Conservation (phyloP, 352 stramenopile genomes). For the Lagenidium giganteum region DNA sequence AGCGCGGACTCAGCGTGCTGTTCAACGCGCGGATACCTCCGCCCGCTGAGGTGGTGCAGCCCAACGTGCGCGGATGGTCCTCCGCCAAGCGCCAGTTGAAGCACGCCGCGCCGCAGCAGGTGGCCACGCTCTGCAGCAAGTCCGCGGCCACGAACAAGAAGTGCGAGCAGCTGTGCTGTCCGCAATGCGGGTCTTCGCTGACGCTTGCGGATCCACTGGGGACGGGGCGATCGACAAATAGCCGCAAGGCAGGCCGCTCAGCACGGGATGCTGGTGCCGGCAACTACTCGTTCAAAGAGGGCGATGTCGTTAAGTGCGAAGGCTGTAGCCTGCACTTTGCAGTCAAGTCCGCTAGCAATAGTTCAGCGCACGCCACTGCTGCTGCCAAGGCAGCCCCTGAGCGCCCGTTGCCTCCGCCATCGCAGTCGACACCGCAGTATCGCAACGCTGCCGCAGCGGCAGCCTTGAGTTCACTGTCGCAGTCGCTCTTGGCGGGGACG, state of each 20-base stretch:
- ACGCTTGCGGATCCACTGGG: slow-evolving; percentile 35
- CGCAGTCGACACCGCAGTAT: slow-evolving; percentile 28
- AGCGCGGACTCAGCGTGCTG: too few relatives aligned
- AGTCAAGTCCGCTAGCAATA: slow-evolving; percentile 32
- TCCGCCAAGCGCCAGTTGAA: too few relatives aligned
- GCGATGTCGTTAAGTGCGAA: slow-evolving; percentile 72
- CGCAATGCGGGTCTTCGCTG: slow-evolving; percentile 55
- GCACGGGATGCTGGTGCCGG: too few relatives aligned
- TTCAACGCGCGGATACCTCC: too few relatives aligned
- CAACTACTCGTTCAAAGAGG: slow-evolving; percentile 71
- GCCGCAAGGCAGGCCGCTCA: too few relatives aligned
- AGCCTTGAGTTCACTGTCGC: slow-evolving; percentile 62
- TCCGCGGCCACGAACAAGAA: slow-evolving; percentile 6
- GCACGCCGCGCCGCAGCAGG: too few relatives aligned
- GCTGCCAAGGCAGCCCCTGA: too few relatives aligned
- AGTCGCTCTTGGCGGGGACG: slow-evolving; percentile 37
- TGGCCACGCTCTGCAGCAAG: neutral
- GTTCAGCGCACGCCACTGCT: slow-evolving; percentile 11
- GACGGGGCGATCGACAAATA: too few relatives aligned
- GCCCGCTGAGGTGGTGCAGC: too few relatives aligned
- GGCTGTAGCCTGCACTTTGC: slow-evolving; percentile 70
- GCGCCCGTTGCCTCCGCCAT: neutral
- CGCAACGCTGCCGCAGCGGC: slow-evolving; percentile 59
- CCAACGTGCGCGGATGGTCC: too few relatives aligned
- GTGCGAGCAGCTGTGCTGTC: slow-evolving; percentile 42